Evolutionary conservation across 352 stramenopile genomes (phyloP), one percentile per base, ranked within the genome.

Genomic region (Phytophthora cactorum): DNA sequence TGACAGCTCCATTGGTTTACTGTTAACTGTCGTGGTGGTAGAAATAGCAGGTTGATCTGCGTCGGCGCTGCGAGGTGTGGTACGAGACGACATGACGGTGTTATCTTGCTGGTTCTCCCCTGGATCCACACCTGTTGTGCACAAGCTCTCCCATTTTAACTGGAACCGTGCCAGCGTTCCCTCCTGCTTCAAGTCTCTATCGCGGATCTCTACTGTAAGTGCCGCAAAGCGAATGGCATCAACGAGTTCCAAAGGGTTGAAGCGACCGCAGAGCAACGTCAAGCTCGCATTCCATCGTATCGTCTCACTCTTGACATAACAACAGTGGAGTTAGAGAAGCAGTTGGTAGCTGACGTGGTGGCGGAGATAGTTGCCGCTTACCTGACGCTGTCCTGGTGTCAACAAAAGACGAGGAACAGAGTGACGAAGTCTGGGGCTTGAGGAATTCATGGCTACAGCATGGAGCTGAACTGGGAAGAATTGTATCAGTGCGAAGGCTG

Each of bases 91-190:
- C 5, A 17, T 38, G 22, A 39, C 49, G 5, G 43, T 8, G 12
- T 8, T 38, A 11, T 54, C 17, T 32, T 62, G 31, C 45, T 80
- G 47, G 27, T 63, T 14, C 28, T 59, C 43, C 11, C 49, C 14
- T 28, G 67, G 67, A 63, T 67, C 67, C 1, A 68, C 34, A 29
- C 79, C 79, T 8, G 76, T 78, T 0, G 74, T 63, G 50, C 81
- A 66, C 22, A 90, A 63, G 14, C 61, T 64, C 49, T 94, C 86
- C 86, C 86, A 94, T 57, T 91, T 92, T 11, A 63, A 32, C 22
- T 81, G 69, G 7, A 89, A 70, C 8, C 66, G 72, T 14, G 59
- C n/a, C 25, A 92, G 28, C 22, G 63, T 68, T 4, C 67, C 54
- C 4, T 66, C 45, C 32, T 91, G 68, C 29, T 74, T 58, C 2